Conservation (phyloP, 768 basidiomycete genomes). For the Calocera viscosa region DNA sequence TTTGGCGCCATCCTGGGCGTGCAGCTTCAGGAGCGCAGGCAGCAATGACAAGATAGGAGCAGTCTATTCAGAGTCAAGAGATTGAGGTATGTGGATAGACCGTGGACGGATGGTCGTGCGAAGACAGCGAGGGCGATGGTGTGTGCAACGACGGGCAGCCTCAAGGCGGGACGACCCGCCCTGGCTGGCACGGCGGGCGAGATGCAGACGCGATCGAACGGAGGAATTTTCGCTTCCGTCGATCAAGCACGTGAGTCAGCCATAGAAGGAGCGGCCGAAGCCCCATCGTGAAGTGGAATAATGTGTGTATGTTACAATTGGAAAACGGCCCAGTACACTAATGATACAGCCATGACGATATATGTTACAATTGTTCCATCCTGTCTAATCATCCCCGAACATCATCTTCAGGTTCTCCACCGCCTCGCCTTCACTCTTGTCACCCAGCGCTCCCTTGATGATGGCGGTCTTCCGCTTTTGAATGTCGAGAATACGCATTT, state of each 20-base stretch:
- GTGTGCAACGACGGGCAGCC: not conserved
- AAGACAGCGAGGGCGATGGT: not conserved
- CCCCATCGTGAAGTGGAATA: too few relatives aligned
- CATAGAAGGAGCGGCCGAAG: not conserved
- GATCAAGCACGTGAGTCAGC: not conserved
- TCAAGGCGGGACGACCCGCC: not conserved
- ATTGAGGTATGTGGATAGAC: not conserved
- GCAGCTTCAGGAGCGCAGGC: not conserved
- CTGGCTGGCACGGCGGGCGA: not conserved
- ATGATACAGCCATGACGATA: not conserved
- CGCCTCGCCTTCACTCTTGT: conserved; percentile 33
- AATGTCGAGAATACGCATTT: conserved; percentile 65
- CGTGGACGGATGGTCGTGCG: not conserved
- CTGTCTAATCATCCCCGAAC: conserved; percentile 39
- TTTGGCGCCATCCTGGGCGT: not conserved
- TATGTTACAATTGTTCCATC: not conserved
- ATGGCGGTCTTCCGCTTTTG: conserved; percentile 82
- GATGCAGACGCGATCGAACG: not conserved
- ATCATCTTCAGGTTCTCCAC: conserved; percentile 72
- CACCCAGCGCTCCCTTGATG: conserved; percentile 69
- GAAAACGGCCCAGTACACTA: not conserved
- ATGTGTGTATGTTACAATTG: not conserved
- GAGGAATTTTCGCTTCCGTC: not conserved
- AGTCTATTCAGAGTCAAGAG: too few relatives aligned
- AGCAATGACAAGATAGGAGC: too few relatives aligned